These are phyloP conservation scores for Zygosaccharomyces lentus DNA, from an alignment of 805 yeast species.

Conservation along the genomic window DNA sequence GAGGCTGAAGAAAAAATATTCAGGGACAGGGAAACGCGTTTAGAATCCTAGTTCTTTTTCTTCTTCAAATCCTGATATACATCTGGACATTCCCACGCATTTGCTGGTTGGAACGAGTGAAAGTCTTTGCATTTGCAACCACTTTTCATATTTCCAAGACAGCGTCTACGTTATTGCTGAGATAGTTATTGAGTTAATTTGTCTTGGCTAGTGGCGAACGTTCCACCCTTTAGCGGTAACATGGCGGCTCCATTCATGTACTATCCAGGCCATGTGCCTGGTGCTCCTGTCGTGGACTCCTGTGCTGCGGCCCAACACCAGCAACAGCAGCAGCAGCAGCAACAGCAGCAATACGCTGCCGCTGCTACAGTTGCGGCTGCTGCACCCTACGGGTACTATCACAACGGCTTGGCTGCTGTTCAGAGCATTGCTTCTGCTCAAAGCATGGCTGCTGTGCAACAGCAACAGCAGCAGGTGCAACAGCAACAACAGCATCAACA, in stretches of 20 bases:
- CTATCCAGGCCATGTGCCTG: constrained; percentile 16
- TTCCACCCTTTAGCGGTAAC: constrained; percentile 4
- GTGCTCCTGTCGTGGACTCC: constrained; percentile 6
- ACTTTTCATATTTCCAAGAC: constrained; percentile 1
- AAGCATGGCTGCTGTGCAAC: neutral
- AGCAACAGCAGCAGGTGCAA: constrained; percentile 11
- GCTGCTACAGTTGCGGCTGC: constrained; percentile 4
- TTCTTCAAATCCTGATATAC: constrained; percentile 8
- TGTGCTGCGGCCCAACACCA: constrained; percentile 6
- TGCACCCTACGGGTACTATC: constrained; percentile 19
- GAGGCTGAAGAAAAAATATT: constrained; percentile 8
- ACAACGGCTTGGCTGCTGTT: constrained; percentile 1
- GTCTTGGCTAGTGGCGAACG: constrained; percentile 19
- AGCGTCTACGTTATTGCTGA: constrained; percentile 10
- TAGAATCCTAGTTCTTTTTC: constrained; percentile 5
- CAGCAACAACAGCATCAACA: constrained; percentile 16
- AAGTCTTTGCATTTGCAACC: neutral
- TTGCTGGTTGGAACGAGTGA: constrained; percentile 4
- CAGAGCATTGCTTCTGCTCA: constrained; percentile 6
- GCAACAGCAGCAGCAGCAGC: constrained; percentile 10
- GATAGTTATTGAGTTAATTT: constrained; percentile 36
- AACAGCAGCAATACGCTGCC: constrained; percentile 5
- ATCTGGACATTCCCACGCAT: constrained; percentile 7
- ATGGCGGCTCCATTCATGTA: constrained; percentile 19
- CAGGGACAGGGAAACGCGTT: constrained; percentile 2